Evolutionary conservation across 306 rosid genomes (phyloP), one percentile per base, ranked within the genome.

Genomic region (Macrotyloma uniflorum): DNA sequence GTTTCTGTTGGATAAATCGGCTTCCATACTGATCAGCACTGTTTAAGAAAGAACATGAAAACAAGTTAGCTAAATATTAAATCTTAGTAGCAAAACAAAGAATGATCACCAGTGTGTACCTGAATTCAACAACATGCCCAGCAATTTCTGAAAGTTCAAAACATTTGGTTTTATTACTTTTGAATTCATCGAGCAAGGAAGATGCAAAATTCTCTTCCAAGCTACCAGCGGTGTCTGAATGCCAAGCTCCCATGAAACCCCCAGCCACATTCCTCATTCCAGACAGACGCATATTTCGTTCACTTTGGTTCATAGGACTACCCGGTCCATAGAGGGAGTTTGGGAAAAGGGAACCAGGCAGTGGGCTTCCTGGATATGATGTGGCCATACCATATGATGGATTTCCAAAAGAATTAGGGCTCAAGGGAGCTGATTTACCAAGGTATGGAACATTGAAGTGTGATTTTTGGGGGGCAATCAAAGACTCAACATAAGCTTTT

Each of bases 11-110:
- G 70, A 93, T 93, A 83, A 91, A 93, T 5, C 98, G 90, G 80
- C 98, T 93, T 66, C 98, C 98, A 74, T 93, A 93, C 70, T 93
- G 98, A 88, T 91, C 98, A 23, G 94, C 89, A 80, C 98, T 94
- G 93, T 79, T 77, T 76, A 82, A 50, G 18, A 72, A 54, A 16
- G 57, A 70, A 62, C 7, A 32, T 15, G 9, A 35, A 33, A 35
- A 23, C 0, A 69, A 69, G 76, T 85, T 70, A 78, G 73, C 53
- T 63, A 67, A 70, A 61, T 53, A 40, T 45, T 70, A 18, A 54
- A 78, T 36, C 57, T 64, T 49, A 46, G 57, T 67, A 77, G 38
- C 40, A 83, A 74, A 63, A 83, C 15, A 63, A 32, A 66, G 54
- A 35, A 14, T 54, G 54, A 67, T 30, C 38, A 79, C 79, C 78